Base-by-base conservation (phyloP, 2,329 filamentous ascomycete species). In the Calonectria hongkongensis region DNA sequence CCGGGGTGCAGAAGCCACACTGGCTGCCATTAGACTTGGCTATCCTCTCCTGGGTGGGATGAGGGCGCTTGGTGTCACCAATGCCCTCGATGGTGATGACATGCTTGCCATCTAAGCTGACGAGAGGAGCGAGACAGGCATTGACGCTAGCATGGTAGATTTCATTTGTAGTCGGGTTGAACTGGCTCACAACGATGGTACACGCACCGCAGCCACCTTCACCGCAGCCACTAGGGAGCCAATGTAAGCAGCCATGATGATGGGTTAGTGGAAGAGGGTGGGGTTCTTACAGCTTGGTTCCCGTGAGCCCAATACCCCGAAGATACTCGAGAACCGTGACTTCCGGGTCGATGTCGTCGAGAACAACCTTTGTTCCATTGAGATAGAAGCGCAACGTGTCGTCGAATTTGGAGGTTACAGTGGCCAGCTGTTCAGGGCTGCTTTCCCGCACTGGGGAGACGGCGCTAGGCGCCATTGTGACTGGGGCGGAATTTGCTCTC, bases 121-220 rank as follows among this genome's bases (percentile, higher is more conserved):
- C 94, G 58, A 99, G 89, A 8, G 97, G 97, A 13, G 97, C 96
- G 66, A 99, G 88, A 83, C 97, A 99, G 50, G 97, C 97, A 83
- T 99, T 99, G 72, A 98, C 95, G 67, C 95, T 97, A 70, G 97
- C 97, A 87, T 99, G 96, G 82, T 98, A 98, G 78, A 98, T 94
- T 82, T 94, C 91, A 80, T 94, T 94, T 7, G 96, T 98, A 4
- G 95, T 98, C 1, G 95, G 95, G 81, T 98, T 98, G 81, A 93
- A 93, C 83, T 98, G 96, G 74, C 95, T 98, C 48, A 99, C 90
- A 36, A 99, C 96, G 56, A 98, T 95, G 51, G 96, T 98, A 82
- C 96, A 98, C 75, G 97, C 97, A 79, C 97, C 97, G 81, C 97
- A 99, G 2, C 97, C 97, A 74, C 97, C 97, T 87, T 99, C 97